These are phyloP conservation scores for Psilocybe cyanescens DNA, from an alignment of 768 basidiomycete species.

Conservation along the genomic window DNA sequence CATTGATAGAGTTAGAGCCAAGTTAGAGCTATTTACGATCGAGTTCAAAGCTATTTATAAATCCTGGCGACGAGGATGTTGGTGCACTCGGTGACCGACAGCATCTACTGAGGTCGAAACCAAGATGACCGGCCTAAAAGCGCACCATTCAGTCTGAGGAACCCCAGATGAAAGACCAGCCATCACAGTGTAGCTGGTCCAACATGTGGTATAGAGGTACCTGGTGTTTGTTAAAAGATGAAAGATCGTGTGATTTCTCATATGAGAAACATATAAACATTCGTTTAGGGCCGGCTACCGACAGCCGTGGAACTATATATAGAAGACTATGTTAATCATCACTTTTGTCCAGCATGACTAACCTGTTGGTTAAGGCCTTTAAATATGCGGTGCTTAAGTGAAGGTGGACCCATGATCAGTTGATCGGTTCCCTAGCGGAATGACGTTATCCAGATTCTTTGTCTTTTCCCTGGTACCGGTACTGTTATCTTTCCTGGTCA, in stretches of 20 bases:
- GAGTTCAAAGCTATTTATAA: not conserved
- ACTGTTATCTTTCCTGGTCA: not conserved
- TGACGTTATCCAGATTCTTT: not conserved
- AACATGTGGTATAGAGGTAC: slow-evolving; percentile 61
- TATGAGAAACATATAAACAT: slow-evolving; percentile 12
- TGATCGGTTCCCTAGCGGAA: not conserved
- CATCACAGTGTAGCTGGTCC: slow-evolving; percentile 37
- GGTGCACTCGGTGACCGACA: slow-evolving; percentile 71
- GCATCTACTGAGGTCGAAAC: slow-evolving; percentile 39
- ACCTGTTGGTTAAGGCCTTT: not conserved
- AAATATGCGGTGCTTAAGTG: too few species aligned
- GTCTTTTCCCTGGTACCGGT: not conserved
- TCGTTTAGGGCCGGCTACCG: slow-evolving; percentile 50
- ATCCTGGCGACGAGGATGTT: slow-evolving; percentile 23
- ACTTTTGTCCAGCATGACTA: not conserved
- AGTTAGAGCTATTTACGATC: not conserved
- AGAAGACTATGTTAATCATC: not conserved
- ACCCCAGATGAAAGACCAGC: slow-evolving; percentile 55
- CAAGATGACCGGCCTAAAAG: slow-evolving; percentile 67
- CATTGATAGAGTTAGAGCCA: not conserved
- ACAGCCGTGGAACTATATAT: not conserved
- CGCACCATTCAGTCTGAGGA: slow-evolving; percentile 63
- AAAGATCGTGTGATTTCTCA: slow-evolving; percentile 3
- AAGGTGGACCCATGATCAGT: too few species aligned
- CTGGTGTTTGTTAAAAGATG: slow-evolving; percentile 73